Percentiles rank a stretch among this genome's conserved stretches.
phyloP scores from a whole-genome alignment of 148 eudicot species.

The Camellia sinensis region DNA sequence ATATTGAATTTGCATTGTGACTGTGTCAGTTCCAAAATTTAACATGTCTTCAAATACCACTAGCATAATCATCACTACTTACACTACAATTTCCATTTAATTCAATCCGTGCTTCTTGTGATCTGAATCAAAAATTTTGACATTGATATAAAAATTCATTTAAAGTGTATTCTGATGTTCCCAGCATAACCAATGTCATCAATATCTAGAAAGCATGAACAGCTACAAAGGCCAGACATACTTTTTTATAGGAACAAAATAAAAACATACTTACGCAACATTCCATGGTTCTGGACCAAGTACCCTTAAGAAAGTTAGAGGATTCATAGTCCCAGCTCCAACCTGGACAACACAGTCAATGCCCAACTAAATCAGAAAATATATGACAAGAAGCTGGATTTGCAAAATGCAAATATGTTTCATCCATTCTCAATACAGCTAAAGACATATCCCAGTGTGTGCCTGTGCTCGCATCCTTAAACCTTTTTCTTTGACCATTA shows the following conservation, averaged over 20 bases:
- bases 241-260: conserved; percentile 27
- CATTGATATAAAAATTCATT: neutral
- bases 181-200: conserved; percentile 1
- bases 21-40: neutral
- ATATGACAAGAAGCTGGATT: neutral
- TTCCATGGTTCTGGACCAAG: conserved; percentile 99
- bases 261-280: conserved; percentile 85
- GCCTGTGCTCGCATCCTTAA: neutral
- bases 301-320: conserved; percentile 89
- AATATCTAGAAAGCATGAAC: conserved; percentile 10
- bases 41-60: neutral
- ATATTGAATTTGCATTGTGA: neutral
- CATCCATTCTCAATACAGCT: neutral
- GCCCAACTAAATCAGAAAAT: conserved; percentile 9
- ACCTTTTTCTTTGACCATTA: neutral
- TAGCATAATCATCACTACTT: neutral
- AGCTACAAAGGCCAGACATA: conserved; percentile 17
- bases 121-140: too few relatives aligned
- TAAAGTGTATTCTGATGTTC: neutral
- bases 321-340: conserved; percentile 99
- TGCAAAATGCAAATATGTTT: neutral
- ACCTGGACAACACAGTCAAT: conserved; percentile 51
- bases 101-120: too few relatives aligned
- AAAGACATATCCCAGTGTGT: neutral
- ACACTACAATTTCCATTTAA: neutral